A percentile compares a stretch with the other conserved stretches of the same genome.
Conservation (phyloP, 2,329 filamentous ascomycete genomes). For the Stagonosporopsis vannaccii region DNA sequence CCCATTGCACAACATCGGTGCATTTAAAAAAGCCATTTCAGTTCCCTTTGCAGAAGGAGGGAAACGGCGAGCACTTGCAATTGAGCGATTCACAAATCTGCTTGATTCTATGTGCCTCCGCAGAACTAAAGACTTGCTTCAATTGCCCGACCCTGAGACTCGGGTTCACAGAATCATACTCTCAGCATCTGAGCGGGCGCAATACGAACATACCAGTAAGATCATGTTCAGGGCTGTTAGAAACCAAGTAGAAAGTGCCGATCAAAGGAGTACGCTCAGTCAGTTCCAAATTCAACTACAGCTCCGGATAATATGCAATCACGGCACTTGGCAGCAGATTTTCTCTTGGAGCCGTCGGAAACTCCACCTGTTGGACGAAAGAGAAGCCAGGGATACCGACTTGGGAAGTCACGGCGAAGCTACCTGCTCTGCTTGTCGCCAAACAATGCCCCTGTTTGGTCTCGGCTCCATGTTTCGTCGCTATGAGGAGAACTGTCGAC, state of each 20-base stretch:
- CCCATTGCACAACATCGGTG: constrained; percentile 52
- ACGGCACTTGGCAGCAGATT: constrained; percentile 57
- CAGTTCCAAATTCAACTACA: constrained; percentile 58
- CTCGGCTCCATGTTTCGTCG: constrained; percentile 31
- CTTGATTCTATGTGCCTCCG: constrained; percentile 53
- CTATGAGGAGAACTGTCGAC: constrained; percentile 35
- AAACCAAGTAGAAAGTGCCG: constrained; percentile 48
- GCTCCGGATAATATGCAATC: constrained; percentile 59
- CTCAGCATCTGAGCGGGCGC: constrained; percentile 33
- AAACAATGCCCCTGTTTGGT: constrained; percentile 32
- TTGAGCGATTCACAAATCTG: constrained; percentile 36
- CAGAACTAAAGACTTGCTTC: constrained; percentile 52
- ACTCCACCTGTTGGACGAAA: constrained; percentile 45
- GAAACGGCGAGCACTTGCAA: constrained; percentile 29
- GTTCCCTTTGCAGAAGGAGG: constrained; percentile 48
- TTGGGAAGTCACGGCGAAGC: constrained; percentile 35
- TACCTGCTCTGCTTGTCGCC: constrained; percentile 42
- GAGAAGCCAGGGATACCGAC: constrained; percentile 42
- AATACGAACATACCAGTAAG: constrained; percentile 43
- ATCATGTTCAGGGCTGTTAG: constrained; percentile 51
- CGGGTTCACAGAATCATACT: constrained; percentile 41
- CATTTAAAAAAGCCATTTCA: constrained; percentile 56
- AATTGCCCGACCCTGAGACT: constrained; percentile 45
- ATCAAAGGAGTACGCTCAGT: constrained; percentile 51
- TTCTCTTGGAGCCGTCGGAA: constrained; percentile 54